Evolutionary conservation across 2,329 filamentous ascomycete species (phyloP).

Genomic region (Arthrinium phaeospermum): DNA sequence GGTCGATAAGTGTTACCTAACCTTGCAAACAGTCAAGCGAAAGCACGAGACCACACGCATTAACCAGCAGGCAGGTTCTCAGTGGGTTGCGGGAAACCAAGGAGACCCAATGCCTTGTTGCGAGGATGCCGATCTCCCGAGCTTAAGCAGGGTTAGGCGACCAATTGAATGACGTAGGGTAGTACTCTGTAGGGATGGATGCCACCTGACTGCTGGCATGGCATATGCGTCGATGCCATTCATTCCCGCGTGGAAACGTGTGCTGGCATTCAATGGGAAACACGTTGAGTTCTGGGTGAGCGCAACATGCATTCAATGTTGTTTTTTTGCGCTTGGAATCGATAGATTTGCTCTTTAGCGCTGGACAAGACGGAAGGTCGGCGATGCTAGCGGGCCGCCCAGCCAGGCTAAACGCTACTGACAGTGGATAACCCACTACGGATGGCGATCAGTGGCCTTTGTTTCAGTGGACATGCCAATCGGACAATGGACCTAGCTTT

Average conservation of each 20-base stretch:
- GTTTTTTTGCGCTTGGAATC: not conserved
- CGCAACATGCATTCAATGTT: not conserved
- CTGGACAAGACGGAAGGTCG: conserved; percentile 15
- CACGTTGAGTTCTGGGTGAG: not conserved
- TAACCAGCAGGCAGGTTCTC: not conserved
- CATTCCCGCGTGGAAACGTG: not conserved
- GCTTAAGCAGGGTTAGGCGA: not conserved
- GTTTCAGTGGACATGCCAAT: not conserved
- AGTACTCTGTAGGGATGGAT: not conserved
- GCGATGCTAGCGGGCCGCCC: conserved; percentile 1
- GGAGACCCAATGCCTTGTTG: not conserved
- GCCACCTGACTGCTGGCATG: not conserved
- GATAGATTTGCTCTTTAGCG: not conserved
- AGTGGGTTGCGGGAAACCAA: not conserved
- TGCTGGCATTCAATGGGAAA: not conserved
- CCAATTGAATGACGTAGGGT: not conserved
- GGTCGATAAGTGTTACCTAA: not conserved
- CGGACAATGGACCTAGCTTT: not conserved
- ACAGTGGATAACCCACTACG: not conserved
- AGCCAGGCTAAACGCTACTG: conserved; percentile 2
- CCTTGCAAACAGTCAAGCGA: not conserved
- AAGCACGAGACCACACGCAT: not conserved
- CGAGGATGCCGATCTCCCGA: conserved; percentile 7
- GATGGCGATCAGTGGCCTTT: not conserved
- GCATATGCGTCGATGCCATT: not conserved